Conservation (phyloP, 495 filamentous ascomycete species). For the Podospora australis region DNA sequence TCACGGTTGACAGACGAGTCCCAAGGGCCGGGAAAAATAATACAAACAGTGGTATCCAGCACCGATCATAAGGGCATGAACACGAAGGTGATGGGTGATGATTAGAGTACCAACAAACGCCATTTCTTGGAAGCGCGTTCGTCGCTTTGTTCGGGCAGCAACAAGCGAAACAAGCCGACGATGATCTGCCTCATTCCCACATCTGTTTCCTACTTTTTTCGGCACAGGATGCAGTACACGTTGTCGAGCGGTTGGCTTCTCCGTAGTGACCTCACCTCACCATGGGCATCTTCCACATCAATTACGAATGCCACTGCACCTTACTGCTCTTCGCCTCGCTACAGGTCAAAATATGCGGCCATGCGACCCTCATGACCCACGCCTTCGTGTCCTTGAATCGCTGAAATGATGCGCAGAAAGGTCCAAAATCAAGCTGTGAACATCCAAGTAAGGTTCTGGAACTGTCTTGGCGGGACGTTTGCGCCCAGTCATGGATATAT, state of each 20-base stretch:
- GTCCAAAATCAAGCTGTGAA: not conserved
- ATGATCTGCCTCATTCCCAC: slow-evolving; percentile 26
- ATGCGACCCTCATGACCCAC: not conserved
- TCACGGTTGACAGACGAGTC: slow-evolving; percentile 2
- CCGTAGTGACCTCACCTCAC: no score
- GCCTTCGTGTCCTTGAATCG: not conserved
- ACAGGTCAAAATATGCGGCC: slow-evolving; percentile 3
- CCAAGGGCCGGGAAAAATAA: no score
- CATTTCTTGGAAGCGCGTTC: slow-evolving; percentile 14
- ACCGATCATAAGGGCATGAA: slow-evolving; percentile 4
- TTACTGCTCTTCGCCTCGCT: slow-evolving; percentile 13
- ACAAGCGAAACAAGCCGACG: slow-evolving; percentile 37
- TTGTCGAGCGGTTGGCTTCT: no score
- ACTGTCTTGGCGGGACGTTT: not conserved
- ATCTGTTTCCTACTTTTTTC: slow-evolving; percentile 19
- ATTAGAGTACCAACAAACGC: slow-evolving; percentile 23
- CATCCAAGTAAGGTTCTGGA: slow-evolving; percentile 1
- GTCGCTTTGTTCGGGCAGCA: slow-evolving; percentile 41
- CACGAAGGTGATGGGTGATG: slow-evolving; percentile 17
- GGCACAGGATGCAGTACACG: no score
- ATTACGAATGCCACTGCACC: no score
- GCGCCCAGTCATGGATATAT: slow-evolving; percentile 2
- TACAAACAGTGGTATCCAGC: no score
- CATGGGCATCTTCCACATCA: no score
- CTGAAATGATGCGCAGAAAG: not conserved